A percentile compares a stretch with the other conserved stretches of the same genome.
These are phyloP conservation scores for Plantago coronopus DNA, from an alignment of 305 asterid genomes.

Conservation along the genomic window DNA sequence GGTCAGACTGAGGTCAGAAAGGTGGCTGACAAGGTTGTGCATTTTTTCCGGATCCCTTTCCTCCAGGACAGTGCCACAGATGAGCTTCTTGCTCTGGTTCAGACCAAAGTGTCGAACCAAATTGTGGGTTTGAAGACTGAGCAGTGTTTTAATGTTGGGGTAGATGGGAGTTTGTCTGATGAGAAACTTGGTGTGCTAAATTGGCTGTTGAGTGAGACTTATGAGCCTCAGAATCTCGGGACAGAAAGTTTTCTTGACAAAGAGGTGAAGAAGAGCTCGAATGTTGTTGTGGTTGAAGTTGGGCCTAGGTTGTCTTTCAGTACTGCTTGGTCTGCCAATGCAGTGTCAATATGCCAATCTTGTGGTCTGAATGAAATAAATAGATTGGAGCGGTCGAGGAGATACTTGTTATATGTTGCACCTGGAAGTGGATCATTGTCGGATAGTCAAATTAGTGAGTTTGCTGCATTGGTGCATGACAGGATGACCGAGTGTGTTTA, in stretches of 20 bases:
- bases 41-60: slow-evolving; percentile 63
- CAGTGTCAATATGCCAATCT: slow-evolving; percentile 83
- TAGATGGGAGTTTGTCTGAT: slow-evolving; percentile 43
- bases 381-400: slow-evolving; percentile 82
- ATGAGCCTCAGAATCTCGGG: slow-evolving; percentile 71
- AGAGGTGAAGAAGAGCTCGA: slow-evolving; percentile 25
- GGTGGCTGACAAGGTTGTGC: slow-evolving; percentile 45
- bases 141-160: slow-evolving; percentile 82
- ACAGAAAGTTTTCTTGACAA: slow-evolving; percentile 50
- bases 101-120: slow-evolving; percentile 53
- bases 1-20: slow-evolving; percentile 23
- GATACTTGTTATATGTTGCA: slow-evolving; percentile 57
- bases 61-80: slow-evolving; percentile 57
- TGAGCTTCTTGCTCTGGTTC: slow-evolving; percentile 63
- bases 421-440: slow-evolving; percentile 44
- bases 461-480: slow-evolving; percentile 82
- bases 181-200: slow-evolving; percentile 62
- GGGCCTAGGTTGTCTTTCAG: slow-evolving; percentile 95
- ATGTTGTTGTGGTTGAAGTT: slow-evolving; percentile 58
- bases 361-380: slow-evolving; percentile 72
- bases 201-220: slow-evolving; percentile 90
- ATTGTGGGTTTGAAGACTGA: slow-evolving; percentile 67
- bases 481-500: slow-evolving; percentile 90
- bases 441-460: slow-evolving; percentile 59
- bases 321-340: slow-evolving; percentile 96